Percentiles rank a stretch among this genome's conserved stretches.
These are phyloP conservation scores for Citrus maxima DNA, from an alignment of 345 rosid species.

Conservation along the genomic window DNA sequence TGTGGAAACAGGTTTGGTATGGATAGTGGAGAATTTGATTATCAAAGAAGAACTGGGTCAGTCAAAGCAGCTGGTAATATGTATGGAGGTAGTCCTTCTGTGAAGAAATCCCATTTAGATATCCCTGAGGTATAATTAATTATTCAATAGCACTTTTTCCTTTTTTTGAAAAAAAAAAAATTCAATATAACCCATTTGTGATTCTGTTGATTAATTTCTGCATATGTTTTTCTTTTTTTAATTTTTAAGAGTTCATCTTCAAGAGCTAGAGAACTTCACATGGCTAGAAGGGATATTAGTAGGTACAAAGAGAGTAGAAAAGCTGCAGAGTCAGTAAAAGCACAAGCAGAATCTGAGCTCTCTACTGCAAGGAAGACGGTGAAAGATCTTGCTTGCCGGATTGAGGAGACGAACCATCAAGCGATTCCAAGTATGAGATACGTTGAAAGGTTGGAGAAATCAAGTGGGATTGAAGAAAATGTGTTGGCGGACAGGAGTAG, in stretches of 20 bases:
- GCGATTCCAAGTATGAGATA: constrained; percentile 25
- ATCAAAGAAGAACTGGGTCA: constrained; percentile 47
- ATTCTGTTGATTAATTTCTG: neutral
- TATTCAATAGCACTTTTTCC: neutral
- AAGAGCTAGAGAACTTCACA: constrained; percentile 54
- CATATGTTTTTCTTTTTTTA: neutral
- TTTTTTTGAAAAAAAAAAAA: too few relatives aligned
- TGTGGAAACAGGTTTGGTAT: constrained; percentile 26
- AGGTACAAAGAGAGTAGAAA: constrained; percentile 49
- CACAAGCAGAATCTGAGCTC: constrained; percentile 57
- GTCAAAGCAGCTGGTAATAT: constrained; percentile 56
- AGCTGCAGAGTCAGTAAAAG: constrained; percentile 41
- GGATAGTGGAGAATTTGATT: constrained; percentile 38
- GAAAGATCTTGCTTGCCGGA: constrained; percentile 39
- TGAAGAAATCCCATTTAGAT: constrained; percentile 35
- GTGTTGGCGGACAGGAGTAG: constrained; percentile 10
- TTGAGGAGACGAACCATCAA: constrained; percentile 43
- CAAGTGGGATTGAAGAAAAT: constrained; percentile 16
- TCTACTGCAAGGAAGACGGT: constrained; percentile 36
- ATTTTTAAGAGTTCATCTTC: constrained; percentile 39
- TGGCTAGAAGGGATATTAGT: constrained; percentile 48
- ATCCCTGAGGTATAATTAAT: constrained; percentile 42
- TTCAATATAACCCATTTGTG: too few relatives aligned
- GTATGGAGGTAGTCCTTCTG: constrained; percentile 40
- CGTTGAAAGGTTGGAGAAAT: constrained; percentile 25